Evolutionary conservation across 345 rosid genomes (phyloP).

Genomic region (Lepidium africanum): DNA sequence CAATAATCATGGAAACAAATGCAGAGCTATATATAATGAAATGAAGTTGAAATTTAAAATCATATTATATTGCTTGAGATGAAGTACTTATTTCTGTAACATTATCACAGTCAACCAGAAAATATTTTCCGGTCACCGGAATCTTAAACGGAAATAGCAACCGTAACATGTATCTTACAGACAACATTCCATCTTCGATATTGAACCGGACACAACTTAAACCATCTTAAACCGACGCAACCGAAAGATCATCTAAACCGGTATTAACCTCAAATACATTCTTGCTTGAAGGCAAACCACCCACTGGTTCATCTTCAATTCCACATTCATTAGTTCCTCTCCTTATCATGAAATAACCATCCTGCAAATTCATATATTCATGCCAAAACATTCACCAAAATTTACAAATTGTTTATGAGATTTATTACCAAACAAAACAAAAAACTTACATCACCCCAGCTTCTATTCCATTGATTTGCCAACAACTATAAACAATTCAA

Average conservation of each 20-base stretch:
- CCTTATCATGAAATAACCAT: slow-evolving; percentile 81
- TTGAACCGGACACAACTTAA: slow-evolving; percentile 19
- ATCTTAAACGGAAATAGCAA: slow-evolving; percentile 1
- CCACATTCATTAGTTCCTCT: slow-evolving; percentile 93
- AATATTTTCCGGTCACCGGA: slow-evolving; percentile 1
- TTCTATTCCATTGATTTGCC: slow-evolving; percentile 89
- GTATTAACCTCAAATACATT: slow-evolving; percentile 49
- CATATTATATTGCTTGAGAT: not conserved
- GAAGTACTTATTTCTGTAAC: slow-evolving; percentile 5
- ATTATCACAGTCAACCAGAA: slow-evolving; percentile 9
- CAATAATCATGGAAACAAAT: not conserved
- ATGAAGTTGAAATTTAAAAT: not conserved
- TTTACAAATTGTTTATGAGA: not conserved
- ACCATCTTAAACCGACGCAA: slow-evolving; percentile 34
- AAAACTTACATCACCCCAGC: slow-evolving; percentile 90
- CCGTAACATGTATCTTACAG: slow-evolving; percentile 6
- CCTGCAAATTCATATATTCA: slow-evolving; percentile 40
- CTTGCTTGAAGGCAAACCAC: slow-evolving; percentile 72
- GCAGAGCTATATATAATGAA: not conserved
- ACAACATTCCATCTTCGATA: not conserved
- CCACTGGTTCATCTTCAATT: slow-evolving; percentile 70
- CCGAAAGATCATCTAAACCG: slow-evolving; percentile 24
- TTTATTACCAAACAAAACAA: not conserved
- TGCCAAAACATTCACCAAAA: not conserved
- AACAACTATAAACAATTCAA: slow-evolving; percentile 50